Conservation (phyloP, 2,329 filamentous ascomycete genomes). For the Elsinoe perseae region DNA sequence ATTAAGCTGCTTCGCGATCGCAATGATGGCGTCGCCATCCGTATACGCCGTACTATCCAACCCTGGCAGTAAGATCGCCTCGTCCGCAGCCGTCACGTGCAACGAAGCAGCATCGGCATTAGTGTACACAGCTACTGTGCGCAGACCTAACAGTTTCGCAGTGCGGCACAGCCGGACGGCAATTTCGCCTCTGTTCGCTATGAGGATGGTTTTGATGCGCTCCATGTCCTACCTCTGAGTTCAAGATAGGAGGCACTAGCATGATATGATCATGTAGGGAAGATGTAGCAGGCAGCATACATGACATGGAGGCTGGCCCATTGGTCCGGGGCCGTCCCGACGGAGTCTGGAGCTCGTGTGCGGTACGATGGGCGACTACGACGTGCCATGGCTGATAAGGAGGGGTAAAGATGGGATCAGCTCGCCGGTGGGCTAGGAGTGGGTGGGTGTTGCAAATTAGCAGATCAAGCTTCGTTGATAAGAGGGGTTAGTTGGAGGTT, state of each 20-base stretch:
- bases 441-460: not conserved
- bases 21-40: slow-evolving; percentile 41
- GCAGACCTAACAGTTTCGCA: slow-evolving; percentile 43
- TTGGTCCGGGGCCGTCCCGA: not conserved
- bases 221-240: slow-evolving; percentile 27
- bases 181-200: slow-evolving; percentile 47
- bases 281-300: not conserved
- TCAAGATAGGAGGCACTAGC: not conserved
- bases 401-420: slow-evolving; percentile 15
- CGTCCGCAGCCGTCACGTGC: slow-evolving; percentile 49
- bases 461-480: slow-evolving; percentile 6
- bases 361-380: slow-evolving; percentile 8
- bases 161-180: slow-evolving; percentile 43
- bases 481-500: slow-evolving; percentile 1
- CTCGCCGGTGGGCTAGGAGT: not conserved
- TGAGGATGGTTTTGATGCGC: slow-evolving; percentile 44
- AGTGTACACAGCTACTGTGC: slow-evolving; percentile 52
- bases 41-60: slow-evolving; percentile 44
- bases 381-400: not conserved
- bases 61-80: slow-evolving; percentile 44
- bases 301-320: not conserved
- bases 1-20: slow-evolving; percentile 42
- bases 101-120: slow-evolving; percentile 47
- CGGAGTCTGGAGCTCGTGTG: not conserved
- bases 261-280: not conserved